Evolutionary conservation across 768 basidiomycete genomes (phyloP).

Genomic region (Russula vinacea): DNA sequence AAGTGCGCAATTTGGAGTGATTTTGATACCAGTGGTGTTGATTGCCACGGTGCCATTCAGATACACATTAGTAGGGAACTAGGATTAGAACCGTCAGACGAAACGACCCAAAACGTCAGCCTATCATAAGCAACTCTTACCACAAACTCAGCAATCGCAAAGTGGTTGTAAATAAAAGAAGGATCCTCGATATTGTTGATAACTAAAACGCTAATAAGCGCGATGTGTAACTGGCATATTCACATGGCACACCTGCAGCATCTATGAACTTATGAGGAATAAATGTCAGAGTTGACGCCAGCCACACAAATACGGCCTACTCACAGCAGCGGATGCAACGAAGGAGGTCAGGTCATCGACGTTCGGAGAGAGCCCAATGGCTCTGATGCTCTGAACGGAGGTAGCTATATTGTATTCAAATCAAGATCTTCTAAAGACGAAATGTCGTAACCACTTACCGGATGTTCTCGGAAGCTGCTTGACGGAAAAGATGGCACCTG

Average conservation of each 20-base stretch:
- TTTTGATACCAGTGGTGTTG: conserved; percentile 50
- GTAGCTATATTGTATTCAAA: conserved; percentile 1
- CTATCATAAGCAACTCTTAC: conserved; percentile 36
- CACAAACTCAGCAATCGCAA: conserved; percentile 54
- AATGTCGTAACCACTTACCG: conserved; percentile 35
- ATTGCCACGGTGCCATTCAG: conserved; percentile 54
- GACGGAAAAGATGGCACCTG: conserved; percentile 40
- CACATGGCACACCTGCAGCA: conserved; percentile 22
- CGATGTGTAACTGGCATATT: conserved; percentile 9
- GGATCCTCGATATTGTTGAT: conserved; percentile 51
- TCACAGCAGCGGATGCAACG: conserved; percentile 27
- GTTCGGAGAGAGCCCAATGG: conserved; percentile 24
- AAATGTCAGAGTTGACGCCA: not conserved
- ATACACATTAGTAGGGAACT: conserved; percentile 45
- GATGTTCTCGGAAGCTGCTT: conserved; percentile 32
- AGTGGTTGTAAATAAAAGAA: conserved; percentile 50
- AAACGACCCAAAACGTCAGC: not conserved
- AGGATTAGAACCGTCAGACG: not conserved
- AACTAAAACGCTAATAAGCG: conserved; percentile 46
- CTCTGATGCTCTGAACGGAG: conserved; percentile 18
- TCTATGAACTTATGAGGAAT: conserved; percentile 22
- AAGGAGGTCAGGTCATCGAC: conserved; percentile 19
- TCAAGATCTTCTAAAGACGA: not conserved
- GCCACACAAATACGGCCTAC: conserved; percentile 39
- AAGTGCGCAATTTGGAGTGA: conserved; percentile 47